Base-by-base conservation (phyloP, 148 eudicot genomes). In the Fallopia convolvulus region DNA sequence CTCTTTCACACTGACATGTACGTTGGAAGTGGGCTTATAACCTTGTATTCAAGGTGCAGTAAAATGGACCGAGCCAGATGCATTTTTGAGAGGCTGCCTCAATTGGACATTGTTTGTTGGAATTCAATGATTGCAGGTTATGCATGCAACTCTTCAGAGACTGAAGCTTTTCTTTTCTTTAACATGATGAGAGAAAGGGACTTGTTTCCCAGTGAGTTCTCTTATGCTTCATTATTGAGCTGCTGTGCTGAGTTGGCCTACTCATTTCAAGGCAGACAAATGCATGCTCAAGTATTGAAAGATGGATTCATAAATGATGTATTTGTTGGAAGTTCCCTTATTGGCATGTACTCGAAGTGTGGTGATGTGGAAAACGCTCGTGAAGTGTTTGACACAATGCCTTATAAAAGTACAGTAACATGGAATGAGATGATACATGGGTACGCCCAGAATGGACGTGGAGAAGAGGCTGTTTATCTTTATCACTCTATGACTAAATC, bases 341-440 rank as follows among this genome's bases (percentile, higher is more conserved):
- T 90, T 55, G 88, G 89, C 68, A 93, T 91, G 94, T 90, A 91
- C 60, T 86, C 85, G 56, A 93, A 90, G 74, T 90, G 94, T 71
- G 98, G 98, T 58, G 81, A 86, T 75, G 87, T 86, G 23, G 82
- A 83, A 56, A 79, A 55, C 40, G 98, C 89, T 6, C 79, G 83
- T 52, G 13, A 56, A 63, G 70, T 84, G 77, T 93, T 91, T 70
- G 88, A 88, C 70, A 74, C 30, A 26, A 88, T 91, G 89, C 83
- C 79, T 5, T 68, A 30, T 8, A 90, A 82, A 74, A 88, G 81
- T 79, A 82, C 75, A 0, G 83, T 88, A 74, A 85, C 91, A 14
- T 91, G 98, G 94, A 91, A 93, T 56, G 91, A 85, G 68, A 88
- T 93, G 91, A 87, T 93, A 80, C 88, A 84, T 60, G 92, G 98